Evolutionary conservation across 306 rosid species (phyloP).

Genomic region (Fragaria nilgerrensis): DNA sequence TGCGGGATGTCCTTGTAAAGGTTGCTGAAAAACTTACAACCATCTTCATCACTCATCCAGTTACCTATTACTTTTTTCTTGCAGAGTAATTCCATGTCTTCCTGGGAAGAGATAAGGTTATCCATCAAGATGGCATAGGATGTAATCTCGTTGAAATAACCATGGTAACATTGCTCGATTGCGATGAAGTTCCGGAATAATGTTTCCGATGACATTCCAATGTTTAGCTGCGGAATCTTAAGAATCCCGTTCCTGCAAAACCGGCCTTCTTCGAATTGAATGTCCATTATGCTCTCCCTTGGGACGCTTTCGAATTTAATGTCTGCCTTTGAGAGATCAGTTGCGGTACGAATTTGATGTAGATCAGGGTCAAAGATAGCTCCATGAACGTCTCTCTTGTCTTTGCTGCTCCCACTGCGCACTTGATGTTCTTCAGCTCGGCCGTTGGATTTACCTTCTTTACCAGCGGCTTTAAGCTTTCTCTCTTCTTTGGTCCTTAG

Average conservation of each 20-base stretch:
- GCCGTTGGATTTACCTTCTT: background rate
- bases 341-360: background rate
- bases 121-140: conserved; percentile 21
- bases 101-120: conserved; percentile 7
- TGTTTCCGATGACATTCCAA: conserved; percentile 14
- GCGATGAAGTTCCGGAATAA: conserved; percentile 13
- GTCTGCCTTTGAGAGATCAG: background rate
- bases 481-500: background rate
- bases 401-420: background rate
- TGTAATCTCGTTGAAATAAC: background rate
- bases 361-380: background rate
- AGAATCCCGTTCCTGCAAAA: background rate
- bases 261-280: background rate
- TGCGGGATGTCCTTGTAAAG: conserved; percentile 13
- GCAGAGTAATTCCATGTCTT: conserved; percentile 8
- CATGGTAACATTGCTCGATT: conserved; percentile 17
- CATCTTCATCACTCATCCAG: conserved; percentile 15
- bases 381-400: background rate
- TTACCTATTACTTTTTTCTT: background rate
- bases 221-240: background rate
- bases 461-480: background rate
- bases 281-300: conserved; percentile 1
- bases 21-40: conserved; percentile 1
- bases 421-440: background rate
- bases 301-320: background rate